Percentiles rank a stretch among this genome's conserved stretches.
phyloP scores from a whole-genome alignment of 352 stramenopile species.

The Pythium oligandrum region DNA sequence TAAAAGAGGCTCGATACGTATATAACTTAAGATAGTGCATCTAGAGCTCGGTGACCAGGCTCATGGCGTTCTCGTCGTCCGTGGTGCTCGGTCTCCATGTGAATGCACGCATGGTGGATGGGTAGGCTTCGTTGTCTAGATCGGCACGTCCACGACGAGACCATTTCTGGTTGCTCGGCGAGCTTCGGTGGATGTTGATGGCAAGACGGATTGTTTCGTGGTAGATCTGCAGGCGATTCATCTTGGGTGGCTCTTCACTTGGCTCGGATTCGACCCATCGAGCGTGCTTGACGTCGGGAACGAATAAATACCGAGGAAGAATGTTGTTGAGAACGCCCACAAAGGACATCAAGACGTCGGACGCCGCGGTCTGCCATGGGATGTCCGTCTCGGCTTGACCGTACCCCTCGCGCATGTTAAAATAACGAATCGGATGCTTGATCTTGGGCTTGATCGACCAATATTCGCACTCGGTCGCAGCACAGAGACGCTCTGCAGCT shows the following conservation, averaged over 20 bases:
- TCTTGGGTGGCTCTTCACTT: conserved; percentile 3
- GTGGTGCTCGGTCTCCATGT: conserved; percentile 4
- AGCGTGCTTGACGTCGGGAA: conserved; percentile 27
- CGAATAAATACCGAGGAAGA: conserved; percentile 31
- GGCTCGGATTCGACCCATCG: conserved; percentile 16
- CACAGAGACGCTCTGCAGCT: conserved; percentile 37
- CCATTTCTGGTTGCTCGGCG: conserved; percentile 38
- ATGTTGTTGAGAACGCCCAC: conserved; percentile 55
- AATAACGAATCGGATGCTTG: conserved; percentile 39
- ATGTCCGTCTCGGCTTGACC: conserved; percentile 29
- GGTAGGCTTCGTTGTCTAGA: conserved; percentile 2
- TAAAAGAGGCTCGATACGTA: too few relatives aligned
- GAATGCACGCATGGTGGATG: conserved; percentile 11
- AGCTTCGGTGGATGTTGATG: conserved; percentile 42
- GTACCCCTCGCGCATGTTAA: conserved; percentile 61
- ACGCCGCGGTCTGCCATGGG: conserved; percentile 39
- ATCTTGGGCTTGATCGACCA: conserved; percentile 52
- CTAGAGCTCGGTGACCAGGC: too few relatives aligned
- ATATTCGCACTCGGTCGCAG: conserved; percentile 40
- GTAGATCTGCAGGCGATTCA: conserved; percentile 39
- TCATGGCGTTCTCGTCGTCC: too few relatives aligned
- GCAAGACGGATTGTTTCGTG: conserved; percentile 37
- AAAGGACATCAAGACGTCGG: conserved; percentile 46
- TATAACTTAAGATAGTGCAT: too few relatives aligned
- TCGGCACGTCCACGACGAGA: background rate